Evolutionary conservation across 495 filamentous ascomycete genomes (phyloP).

Genomic region (Xylaria curta): DNA sequence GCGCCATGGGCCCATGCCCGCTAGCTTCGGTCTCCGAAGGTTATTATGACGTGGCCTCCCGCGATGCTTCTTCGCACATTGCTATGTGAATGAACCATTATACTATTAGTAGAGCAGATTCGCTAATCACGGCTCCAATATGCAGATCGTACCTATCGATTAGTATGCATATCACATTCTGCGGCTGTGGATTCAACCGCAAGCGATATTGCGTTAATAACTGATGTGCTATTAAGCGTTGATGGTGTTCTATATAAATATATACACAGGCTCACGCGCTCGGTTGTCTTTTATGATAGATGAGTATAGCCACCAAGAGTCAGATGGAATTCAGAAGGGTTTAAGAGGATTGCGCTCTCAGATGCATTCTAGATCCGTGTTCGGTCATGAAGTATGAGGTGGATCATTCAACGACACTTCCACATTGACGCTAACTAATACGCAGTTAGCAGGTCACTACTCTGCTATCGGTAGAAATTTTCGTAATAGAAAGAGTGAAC

Average conservation of each 20-base stretch:
- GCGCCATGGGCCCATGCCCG: no score
- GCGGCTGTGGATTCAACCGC: not conserved
- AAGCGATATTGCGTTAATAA: not conserved
- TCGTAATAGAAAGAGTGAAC: not conserved
- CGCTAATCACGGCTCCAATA: not conserved
- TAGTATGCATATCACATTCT: not conserved
- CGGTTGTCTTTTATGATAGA: not conserved
- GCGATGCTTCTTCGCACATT: no score
- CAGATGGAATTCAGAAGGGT: not conserved
- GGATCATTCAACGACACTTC: no score
- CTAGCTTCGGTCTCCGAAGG: no score
- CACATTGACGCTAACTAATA: no score
- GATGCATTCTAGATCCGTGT: not conserved
- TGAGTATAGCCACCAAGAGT: not conserved
- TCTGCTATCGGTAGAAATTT: no score
- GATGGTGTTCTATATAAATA: not conserved
- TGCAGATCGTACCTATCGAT: not conserved
- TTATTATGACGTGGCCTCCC: no score
- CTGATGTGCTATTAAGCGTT: not conserved
- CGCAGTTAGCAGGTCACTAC: not conserved
- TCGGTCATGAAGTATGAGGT: no score
- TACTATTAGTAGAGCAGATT: not conserved
- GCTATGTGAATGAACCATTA: not conserved
- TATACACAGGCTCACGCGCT: not conserved
- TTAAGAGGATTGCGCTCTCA: no score